A percentile compares a stretch with the other conserved stretches of the same genome.
Conservation (phyloP, 495 filamentous ascomycete species). For the Podospora fimiseda region DNA sequence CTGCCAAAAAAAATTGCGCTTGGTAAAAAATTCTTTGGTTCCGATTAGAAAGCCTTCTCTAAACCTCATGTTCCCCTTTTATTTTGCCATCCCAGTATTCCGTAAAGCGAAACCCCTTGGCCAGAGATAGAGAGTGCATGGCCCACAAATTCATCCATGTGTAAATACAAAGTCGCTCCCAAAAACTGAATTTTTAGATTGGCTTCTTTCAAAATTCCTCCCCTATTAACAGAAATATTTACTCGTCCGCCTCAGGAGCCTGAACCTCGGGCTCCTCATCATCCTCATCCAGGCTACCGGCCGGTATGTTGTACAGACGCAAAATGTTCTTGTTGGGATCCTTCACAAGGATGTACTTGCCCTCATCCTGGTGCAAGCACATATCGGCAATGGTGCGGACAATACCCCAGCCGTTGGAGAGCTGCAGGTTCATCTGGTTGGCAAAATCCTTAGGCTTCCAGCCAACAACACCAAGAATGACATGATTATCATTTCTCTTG, state of each 20-base stretch:
- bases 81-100: no score
- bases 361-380: conserved; percentile 64
- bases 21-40: no score
- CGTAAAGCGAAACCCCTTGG: background rate
- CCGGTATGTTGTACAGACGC: conserved; percentile 84
- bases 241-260: conserved; percentile 31
- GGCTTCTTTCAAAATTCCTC: no score
- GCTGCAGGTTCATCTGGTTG: conserved; percentile 92
- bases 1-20: no score
- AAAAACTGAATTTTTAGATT: no score
- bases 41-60: no score
- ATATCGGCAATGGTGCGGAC: conserved; percentile 96
- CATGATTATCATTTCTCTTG: conserved; percentile 80
- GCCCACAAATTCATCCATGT: background rate
- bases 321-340: conserved; percentile 95
- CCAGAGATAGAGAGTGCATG: background rate
- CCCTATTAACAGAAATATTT: background rate
- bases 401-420: conserved; percentile 97
- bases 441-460: conserved; percentile 98
- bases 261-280: conserved; percentile 30
- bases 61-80: no score
- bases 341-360: conserved; percentile 67
- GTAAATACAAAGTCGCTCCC: background rate
- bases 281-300: conserved; percentile 71
- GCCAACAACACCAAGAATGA: conserved; percentile 89